A percentile compares a stretch with the other conserved stretches of the same genome.
These are phyloP conservation scores for Rosa multiflora DNA, from an alignment of 306 rosid species.

Conservation along the genomic window DNA sequence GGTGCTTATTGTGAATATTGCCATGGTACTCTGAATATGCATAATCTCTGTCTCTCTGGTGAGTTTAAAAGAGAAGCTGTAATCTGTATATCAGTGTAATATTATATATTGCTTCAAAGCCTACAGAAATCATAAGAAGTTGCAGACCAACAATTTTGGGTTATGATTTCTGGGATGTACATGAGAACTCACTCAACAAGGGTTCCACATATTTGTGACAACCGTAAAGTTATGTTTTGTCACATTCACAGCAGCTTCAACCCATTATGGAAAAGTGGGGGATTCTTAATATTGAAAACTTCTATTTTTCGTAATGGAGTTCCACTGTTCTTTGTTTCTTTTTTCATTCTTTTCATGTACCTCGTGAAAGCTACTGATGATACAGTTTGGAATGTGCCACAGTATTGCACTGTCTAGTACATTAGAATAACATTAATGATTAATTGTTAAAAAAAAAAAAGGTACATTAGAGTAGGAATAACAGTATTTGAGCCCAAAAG, in stretches of 20 bases:
- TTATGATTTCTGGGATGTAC: background rate
- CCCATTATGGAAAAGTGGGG: background rate
- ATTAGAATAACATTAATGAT: too few relatives aligned
- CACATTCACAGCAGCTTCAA: background rate
- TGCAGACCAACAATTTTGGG: conserved; percentile 27
- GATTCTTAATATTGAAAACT: background rate
- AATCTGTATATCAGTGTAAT: conserved; percentile 42
- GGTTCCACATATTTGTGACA: background rate
- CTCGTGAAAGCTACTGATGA: background rate
- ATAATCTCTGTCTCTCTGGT: conserved; percentile 20
- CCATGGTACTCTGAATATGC: conserved; percentile 8
- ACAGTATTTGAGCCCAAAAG: too few relatives aligned
- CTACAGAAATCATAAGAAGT: conserved; percentile 13
- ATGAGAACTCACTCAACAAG: background rate
- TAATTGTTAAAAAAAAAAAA: too few relatives aligned
- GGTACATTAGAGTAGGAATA: background rate
- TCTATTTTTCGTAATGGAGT: background rate
- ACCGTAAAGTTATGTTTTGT: background rate
- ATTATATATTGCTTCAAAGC: conserved; percentile 19
- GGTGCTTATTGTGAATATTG: conserved; percentile 28
- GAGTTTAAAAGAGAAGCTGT: conserved; percentile 23
- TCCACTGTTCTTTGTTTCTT: background rate
- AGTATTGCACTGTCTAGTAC: background rate
- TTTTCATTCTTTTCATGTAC: too few relatives aligned
- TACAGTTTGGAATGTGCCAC: background rate